These are phyloP conservation scores for Kwoniella dejecticola DNA, from an alignment of 768 basidiomycete species.

Conservation along the genomic window DNA sequence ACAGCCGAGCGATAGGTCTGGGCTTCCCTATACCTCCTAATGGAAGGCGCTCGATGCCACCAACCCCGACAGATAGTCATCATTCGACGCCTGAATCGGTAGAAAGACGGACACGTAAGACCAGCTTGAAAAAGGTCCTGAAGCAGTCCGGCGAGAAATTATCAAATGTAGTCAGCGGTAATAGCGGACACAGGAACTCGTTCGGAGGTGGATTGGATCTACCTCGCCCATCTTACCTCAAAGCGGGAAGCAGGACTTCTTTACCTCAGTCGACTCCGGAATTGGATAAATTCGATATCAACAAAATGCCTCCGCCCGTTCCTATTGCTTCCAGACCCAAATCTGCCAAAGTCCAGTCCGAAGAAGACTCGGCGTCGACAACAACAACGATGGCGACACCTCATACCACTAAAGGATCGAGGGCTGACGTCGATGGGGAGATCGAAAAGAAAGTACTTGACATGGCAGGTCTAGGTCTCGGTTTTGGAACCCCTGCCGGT, in stretches of 20 bases:
- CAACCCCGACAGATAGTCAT: conserved; percentile 12
- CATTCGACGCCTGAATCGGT: not conserved
- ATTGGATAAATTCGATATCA: conserved; percentile 3
- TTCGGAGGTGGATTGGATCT: conserved; percentile 25
- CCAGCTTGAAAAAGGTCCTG: conserved; percentile 44
- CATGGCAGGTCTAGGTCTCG: conserved; percentile 80
- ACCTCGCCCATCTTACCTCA: conserved; percentile 25
- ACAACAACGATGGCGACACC: not conserved
- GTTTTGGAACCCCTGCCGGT: conserved; percentile 16
- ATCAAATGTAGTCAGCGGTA: conserved; percentile 27
- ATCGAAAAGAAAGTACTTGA: conserved; percentile 75
- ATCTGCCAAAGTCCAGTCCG: not conserved
- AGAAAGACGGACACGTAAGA: conserved; percentile 32
- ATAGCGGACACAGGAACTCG: conserved; percentile 10
- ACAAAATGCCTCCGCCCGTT: conserved; percentile 6
- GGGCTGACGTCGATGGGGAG: conserved; percentile 46
- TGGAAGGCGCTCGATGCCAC: conserved; percentile 31
- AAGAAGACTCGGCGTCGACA: not conserved
- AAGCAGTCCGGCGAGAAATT: conserved; percentile 38
- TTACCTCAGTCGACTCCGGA: conserved; percentile 17
- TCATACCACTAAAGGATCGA: not conserved
- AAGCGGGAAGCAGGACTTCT: conserved; percentile 19
- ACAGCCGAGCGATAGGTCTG: conserved; percentile 23
- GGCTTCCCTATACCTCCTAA: conserved; percentile 22
- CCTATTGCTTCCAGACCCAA: conserved; percentile 9